phyloP scores from a whole-genome alignment of 257 asterid species.

The Leptodermis oblonga region DNA sequence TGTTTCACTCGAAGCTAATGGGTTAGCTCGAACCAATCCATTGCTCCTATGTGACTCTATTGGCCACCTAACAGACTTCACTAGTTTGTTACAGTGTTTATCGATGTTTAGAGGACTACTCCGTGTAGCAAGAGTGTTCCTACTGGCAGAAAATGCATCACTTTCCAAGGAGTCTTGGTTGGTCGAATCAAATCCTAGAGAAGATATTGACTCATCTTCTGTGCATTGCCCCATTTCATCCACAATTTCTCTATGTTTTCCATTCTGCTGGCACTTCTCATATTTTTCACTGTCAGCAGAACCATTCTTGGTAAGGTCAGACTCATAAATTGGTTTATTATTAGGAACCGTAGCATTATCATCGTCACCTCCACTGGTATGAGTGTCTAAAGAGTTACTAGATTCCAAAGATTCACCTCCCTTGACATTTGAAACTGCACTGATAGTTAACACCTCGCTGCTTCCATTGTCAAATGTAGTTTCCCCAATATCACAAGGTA shows the following conservation, averaged over 20 bases:
- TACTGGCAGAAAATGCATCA: constrained; percentile 22
- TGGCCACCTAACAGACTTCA: constrained; percentile 59
- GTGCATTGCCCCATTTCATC: constrained; percentile 29
- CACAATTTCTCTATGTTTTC: constrained; percentile 19
- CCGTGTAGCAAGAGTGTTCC: constrained; percentile 20
- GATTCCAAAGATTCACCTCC: constrained; percentile 17
- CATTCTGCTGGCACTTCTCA: constrained; percentile 26
- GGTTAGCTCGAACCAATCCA: constrained; percentile 36
- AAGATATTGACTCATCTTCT: constrained; percentile 27
- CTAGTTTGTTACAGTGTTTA: constrained; percentile 30
- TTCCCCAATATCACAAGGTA: constrained; percentile 19
- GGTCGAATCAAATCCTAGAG: constrained; percentile 19
- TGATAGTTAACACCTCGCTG: constrained; percentile 15
- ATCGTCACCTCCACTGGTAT: constrained; percentile 17
- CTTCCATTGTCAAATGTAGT: constrained; percentile 20
- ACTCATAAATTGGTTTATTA: constrained; percentile 14
- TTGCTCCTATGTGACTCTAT: constrained; percentile 43
- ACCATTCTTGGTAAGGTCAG: constrained; percentile 20
- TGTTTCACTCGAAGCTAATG: constrained; percentile 21
- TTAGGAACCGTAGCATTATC: constrained; percentile 23
- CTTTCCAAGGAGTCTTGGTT: constrained; percentile 25
- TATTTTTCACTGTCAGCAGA: constrained; percentile 18
- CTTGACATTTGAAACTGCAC: constrained; percentile 17
- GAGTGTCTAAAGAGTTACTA: constrained; percentile 14
- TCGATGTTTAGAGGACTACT: constrained; percentile 32